Percentiles rank a stretch among this genome's conserved stretches.
Conservation (phyloP, 176 grass and related monocot species). For the Rhynchospora tenuis region DNA sequence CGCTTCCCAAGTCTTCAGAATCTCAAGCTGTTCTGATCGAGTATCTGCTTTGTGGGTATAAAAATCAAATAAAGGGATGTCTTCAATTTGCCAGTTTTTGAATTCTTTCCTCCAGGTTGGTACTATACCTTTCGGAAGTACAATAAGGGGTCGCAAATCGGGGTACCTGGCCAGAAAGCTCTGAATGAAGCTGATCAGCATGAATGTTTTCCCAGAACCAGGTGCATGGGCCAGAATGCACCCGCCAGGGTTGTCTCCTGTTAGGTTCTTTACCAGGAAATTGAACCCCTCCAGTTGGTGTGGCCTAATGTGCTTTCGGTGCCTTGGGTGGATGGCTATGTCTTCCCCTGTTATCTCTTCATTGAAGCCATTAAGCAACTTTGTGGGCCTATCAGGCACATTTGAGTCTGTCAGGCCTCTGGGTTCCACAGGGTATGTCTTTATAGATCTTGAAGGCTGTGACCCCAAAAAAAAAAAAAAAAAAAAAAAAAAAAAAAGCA, state of each 20-base stretch:
- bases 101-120: slow-evolving; percentile 76
- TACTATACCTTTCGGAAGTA: slow-evolving; percentile 78
- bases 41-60: slow-evolving; percentile 54
- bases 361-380: neutral
- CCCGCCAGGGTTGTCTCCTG: slow-evolving; percentile 61
- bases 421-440: slow-evolving; percentile 20
- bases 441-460: slow-evolving; percentile 39
- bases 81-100: slow-evolving; percentile 60
- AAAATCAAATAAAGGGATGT: slow-evolving; percentile 71
- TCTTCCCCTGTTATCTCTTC: slow-evolving; percentile 17
- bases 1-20: slow-evolving; percentile 66
- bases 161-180: slow-evolving; percentile 70
- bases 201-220: slow-evolving; percentile 85
- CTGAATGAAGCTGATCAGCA: slow-evolving; percentile 82
- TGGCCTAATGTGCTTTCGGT: slow-evolving; percentile 65
- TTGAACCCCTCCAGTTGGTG: slow-evolving; percentile 83
- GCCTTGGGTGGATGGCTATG: slow-evolving; percentile 49
- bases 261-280: slow-evolving; percentile 70
- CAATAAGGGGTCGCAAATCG: slow-evolving; percentile 50
- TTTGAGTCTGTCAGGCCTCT: slow-evolving; percentile 26
- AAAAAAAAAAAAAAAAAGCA: neutral
- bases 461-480: no score
- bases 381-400: slow-evolving; percentile 9
- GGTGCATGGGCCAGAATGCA: slow-evolving; percentile 93
- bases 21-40: slow-evolving; percentile 52